Conservation (phyloP, 768 basidiomycete genomes). For the Tricholoma terreum region DNA sequence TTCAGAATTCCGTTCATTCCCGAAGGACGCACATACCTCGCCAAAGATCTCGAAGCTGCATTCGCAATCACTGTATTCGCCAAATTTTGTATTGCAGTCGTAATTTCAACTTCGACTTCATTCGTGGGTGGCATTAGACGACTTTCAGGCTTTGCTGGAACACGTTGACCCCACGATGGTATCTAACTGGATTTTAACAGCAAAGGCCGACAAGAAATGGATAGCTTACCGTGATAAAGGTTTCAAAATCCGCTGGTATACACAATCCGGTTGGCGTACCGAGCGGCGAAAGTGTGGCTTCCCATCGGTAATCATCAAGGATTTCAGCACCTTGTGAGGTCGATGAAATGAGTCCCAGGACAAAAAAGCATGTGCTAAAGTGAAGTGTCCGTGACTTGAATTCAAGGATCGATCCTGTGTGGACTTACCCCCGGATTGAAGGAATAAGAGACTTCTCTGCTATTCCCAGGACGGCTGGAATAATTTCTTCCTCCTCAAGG, state of each 20-base stretch:
- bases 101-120: constrained; percentile 75
- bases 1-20: background rate
- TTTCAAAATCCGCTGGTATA: constrained; percentile 78
- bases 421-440: constrained; percentile 84
- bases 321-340: constrained; percentile 92
- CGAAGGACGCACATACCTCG: constrained; percentile 51
- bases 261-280: constrained; percentile 89
- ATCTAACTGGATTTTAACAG: constrained; percentile 44
- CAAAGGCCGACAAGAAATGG: too few relatives aligned
- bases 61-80: constrained; percentile 96
- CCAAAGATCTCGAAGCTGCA: constrained; percentile 85
- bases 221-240: constrained; percentile 70
- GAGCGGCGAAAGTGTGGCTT: constrained; percentile 82
- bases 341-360: constrained; percentile 87
- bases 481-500: constrained; percentile 92
- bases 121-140: constrained; percentile 64
- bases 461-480: constrained; percentile 86
- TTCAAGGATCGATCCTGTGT: background rate
- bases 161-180: constrained; percentile 56
- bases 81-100: constrained; percentile 89
- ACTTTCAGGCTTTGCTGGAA: constrained; percentile 35
- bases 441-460: constrained; percentile 87
- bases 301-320: constrained; percentile 90
- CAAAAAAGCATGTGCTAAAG: constrained; percentile 90
- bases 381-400: background rate